Percentiles rank a stretch among this genome's conserved stretches.
Conservation (phyloP, 164 flowering plant species). For the Pachysandra terminalis region DNA sequence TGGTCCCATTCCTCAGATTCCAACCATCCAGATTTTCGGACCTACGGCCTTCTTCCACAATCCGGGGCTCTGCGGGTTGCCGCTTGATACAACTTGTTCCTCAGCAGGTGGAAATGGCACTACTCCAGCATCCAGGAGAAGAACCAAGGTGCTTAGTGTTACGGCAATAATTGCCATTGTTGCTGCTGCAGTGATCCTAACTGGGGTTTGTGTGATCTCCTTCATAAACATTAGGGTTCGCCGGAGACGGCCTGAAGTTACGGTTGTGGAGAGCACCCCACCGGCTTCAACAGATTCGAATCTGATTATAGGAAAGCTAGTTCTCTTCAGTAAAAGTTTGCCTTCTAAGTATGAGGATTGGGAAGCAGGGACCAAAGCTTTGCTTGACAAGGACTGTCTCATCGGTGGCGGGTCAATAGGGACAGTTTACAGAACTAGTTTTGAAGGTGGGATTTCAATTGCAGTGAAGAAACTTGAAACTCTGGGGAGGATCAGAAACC, state of each 20-base stretch:
- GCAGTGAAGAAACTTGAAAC: slow-evolving; percentile 96
- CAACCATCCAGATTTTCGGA: slow-evolving; percentile 52
- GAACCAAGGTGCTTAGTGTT: slow-evolving; percentile 47
- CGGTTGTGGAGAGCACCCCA: slow-evolving; percentile 69
- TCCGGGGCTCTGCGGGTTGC: slow-evolving; percentile 73
- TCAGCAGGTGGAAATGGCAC: slow-evolving; percentile 24
- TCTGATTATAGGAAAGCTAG: slow-evolving; percentile 86
- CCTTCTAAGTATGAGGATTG: slow-evolving; percentile 95
- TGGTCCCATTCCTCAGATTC: slow-evolving; percentile 57
- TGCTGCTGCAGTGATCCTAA: slow-evolving; percentile 81
- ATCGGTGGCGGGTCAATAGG: slow-evolving; percentile 91
- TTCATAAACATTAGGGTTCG: slow-evolving; percentile 66
- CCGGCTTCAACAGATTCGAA: slow-evolving; percentile 70
- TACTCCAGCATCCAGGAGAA: slow-evolving; percentile 24
- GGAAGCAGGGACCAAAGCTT: slow-evolving; percentile 93
- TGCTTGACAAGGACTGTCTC: slow-evolving; percentile 81
- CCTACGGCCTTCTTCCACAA: slow-evolving; percentile 63
- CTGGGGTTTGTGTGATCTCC: slow-evolving; percentile 70
- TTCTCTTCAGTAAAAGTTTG: slow-evolving; percentile 85
- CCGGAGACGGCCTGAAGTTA: slow-evolving; percentile 36
- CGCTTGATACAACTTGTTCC: slow-evolving; percentile 57
- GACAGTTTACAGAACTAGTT: slow-evolving; percentile 72
- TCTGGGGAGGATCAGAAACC: slow-evolving; percentile 77
- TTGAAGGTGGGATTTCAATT: slow-evolving; percentile 83
- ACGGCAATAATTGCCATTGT: slow-evolving; percentile 86